Evolutionary conservation across 108 stramenopile genomes (phyloP), one percentile per base, ranked within the genome.

Genomic region (Schizochytrium sp.): DNA sequence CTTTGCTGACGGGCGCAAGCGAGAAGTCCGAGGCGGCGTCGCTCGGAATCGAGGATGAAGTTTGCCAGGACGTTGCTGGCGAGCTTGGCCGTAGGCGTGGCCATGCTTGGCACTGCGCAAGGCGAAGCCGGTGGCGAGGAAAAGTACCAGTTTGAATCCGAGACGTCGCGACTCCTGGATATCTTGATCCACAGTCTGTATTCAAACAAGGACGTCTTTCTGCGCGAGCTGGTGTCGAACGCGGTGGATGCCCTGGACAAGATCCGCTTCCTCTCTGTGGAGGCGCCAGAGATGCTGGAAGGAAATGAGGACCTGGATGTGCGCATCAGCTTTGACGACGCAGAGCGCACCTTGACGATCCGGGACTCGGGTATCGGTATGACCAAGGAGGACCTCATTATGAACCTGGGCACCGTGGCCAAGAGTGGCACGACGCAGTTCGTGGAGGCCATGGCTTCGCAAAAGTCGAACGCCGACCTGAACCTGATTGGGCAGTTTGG

Each of bases 141-240:
- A 55, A 92, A 72, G 16, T 95, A 92, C 91, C 92, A 95, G 87
- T 99, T 99, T 93, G 97, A 99, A 88, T 98, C 99, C 51, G 98
- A 99, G 91, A 98, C 98, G 10, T 94, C 96, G 90, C 96, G 98
- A 19, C 97, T 99, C 95, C 94, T 99, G 91, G 98, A 99, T 93
- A 99, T 99, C 93, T 97, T 99, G 90, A 97, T 99, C 90, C 99
- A 99, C 93, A 97, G 97, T 23, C 96, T 99, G 57, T 99, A 99
- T 95, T 97, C 97, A 91, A 99, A 98, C 96, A 98, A 97, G 91
- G 98, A 99, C 63, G 95, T 98, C 58, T 97, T 97, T 92, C 92
- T 98, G 25, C 95, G 98, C 58, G 97, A 97, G 88, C 72, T 99
- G 43, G 98, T 99, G 88, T 97, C 97, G 87, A 99, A 99, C 90